Base-by-base conservation (phyloP, 768 basidiomycete species). In the Austroboletus festivus region DNA sequence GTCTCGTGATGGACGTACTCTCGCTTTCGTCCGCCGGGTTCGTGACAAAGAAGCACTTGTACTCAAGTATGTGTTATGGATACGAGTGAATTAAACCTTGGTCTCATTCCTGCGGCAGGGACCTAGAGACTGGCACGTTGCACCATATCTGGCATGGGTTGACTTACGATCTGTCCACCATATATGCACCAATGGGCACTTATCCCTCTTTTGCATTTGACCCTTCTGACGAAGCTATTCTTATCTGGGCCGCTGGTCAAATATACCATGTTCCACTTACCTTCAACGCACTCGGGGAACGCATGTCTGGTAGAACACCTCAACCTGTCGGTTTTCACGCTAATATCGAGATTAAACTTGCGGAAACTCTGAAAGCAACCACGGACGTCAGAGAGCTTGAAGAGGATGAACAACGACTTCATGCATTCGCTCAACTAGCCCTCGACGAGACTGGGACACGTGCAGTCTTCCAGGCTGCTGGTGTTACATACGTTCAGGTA, bases 101-200 rank as follows among this genome's bases (percentile, higher is more conserved):
- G 24, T 50, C 49, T 61, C 11, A 45, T 39, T 33, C 30, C 19
- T 26, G 44, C 48, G 22, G 35, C 48, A 88, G 86, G 60, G 86
- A 88, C 58, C 68, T 89, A 18, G 60, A 71, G 33, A 83, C 83
- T 1, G 86, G 86, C 16, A 83, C 82, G 3, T 68, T 85, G 33
- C 78, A 76, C 54, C 66, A 87, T 57, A 63, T 81, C 16, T 88
- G 83, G 82, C 67, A 86, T 46, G 86, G 84, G 0, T 70, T 89
- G 26, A 82, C 76, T 2, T 86, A 85, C 56, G 86, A 89, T 59
- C 70, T 82, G n/a, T 72, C 72, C 19, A 61, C 63, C 10, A 71
- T 86, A 43, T 86, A 80, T 9, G 83, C 85, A 13, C 86, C 86
- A 0, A 87, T 87, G 84, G 84, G 85, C 11, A 89, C 86, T 34